Base-by-base conservation (phyloP, 805 yeast species). In the Torulaspora maleeae region DNA sequence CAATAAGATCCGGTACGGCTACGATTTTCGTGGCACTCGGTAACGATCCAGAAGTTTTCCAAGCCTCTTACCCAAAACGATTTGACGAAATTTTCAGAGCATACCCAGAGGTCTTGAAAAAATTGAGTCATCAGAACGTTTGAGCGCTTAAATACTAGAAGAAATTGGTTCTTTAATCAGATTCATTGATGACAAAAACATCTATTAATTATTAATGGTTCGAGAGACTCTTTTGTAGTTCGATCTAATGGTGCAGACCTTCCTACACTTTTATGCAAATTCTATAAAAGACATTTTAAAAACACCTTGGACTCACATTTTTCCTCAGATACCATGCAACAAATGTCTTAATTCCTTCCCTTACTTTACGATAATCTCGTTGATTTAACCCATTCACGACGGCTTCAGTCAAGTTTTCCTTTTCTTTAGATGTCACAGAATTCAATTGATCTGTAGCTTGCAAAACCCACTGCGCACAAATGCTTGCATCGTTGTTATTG, bases 1-100 rank as follows among this genome's bases (percentile, higher is more conserved):
- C 88, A 1, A 79, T 90, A 38, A 83, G 81, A 51, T 81, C 89
- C 8, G 96, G 96, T 10, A 79, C 82, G 9, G 79, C 90, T 17
- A 85, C 96, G 0, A 82, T 90, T 61, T 83, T 88, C 64, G 82
- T 90, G 37, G 89, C 93, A 0, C 71, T 86, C 57, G 87, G 90
- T 11, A 78, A 80, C 56, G 90, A 87, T 55, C 96, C 97, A 0
- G 95, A 86, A 55, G 79, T 85, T 6, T 83, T 85, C 71, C 80
- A 78, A 59, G 73, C 75, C 68, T 76, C 85, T 36, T 82, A 88
- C 60, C 88, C 95, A 29, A 76, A 76, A 13, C 66, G 79, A 49
- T 84, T 82, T 58, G 80, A 82, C 49, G 80, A 75, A 54, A 73
- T 83, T 20, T 79, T 83, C 55, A 67, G 75, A 50, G 74, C 79